Evolutionary conservation across 139 green algal genomes (phyloP), one percentile per base, ranked within the genome.

Genomic region (Nannochloris sp.): DNA sequence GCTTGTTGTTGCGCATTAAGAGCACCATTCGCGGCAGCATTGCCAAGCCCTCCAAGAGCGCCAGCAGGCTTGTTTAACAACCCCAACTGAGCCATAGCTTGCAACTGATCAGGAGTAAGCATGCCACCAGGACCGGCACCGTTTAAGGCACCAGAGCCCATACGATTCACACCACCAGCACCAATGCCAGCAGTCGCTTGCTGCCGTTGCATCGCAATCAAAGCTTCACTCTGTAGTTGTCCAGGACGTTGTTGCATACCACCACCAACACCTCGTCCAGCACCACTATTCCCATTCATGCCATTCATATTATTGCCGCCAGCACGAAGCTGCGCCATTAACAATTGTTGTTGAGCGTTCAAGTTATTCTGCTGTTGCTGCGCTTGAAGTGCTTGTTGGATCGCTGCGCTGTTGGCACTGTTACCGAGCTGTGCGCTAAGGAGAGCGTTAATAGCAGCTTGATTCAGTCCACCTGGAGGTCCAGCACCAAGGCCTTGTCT

Each of bases 161-260:
- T 19, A 15, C 65, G 58, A 1, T 32, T 38, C 37, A 48, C 51
- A 24, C 6, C 65, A 24, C 56, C 3, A n/a, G n/a, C n/a, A 30
- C 63, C 35, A 35, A 64, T 63, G 36, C 35, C 53, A 5, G 9
- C n/a, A 38, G 64, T 36, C 5, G 42, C 60, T 31, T 75, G 60
- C 60, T 75, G 68, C 32, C 68, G 60, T 47, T 77, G 70, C 70
- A 77, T 77, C 3, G 70, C 70, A 39, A 77, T 72, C 24, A 77
- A 44, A 9, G 70, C 70, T 39, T 77, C 70, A 38, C 61, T 71
- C 62, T 77, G 70, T 29, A 77, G 39, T 54, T 77, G 70, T 23
- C 39, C 6, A 0, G 59, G 15, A 0, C 59, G 47, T 32, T 34
- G 56, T 36, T 65, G 48, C 6, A 25, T 45, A 59, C 57, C 48